phyloP scores from a whole-genome alignment of 108 stramenopile genomes.

The Tribonema minus region DNA sequence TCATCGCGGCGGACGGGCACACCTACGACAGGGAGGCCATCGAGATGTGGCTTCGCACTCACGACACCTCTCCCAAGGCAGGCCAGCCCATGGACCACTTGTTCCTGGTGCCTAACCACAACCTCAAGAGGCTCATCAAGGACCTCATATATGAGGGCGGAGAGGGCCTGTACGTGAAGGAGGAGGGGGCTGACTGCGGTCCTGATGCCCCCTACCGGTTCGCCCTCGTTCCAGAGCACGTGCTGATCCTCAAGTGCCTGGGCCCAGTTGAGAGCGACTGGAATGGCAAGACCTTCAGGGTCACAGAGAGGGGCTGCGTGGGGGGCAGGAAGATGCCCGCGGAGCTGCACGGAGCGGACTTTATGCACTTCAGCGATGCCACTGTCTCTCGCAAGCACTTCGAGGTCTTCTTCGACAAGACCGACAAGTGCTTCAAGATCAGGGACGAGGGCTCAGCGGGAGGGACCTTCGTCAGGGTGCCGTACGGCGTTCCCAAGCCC shows the following conservation, averaged over 20 bases:
- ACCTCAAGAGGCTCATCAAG: constrained; percentile 47
- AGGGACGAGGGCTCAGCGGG: constrained; percentile 52
- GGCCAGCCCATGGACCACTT: constrained; percentile 43
- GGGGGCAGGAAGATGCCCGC: constrained; percentile 41
- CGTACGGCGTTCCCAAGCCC: constrained; percentile 1
- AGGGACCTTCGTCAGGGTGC: constrained; percentile 53
- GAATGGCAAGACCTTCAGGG: constrained; percentile 52
- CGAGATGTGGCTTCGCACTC: constrained; percentile 47
- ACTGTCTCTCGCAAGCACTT: constrained; percentile 58
- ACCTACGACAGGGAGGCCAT: constrained; percentile 51
- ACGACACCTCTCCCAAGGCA: constrained; percentile 44
- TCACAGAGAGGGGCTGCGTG: constrained; percentile 21
- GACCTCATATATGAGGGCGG: constrained; percentile 55
- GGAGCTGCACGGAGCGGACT: constrained; percentile 14
- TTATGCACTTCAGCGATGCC: constrained; percentile 54
- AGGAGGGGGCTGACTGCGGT: constrained; percentile 1
- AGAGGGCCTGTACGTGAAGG: constrained; percentile 44
- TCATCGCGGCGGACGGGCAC: constrained; percentile 50
- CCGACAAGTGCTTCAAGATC: constrained; percentile 27
- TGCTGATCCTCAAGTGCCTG: constrained; percentile 43
- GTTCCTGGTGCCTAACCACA: constrained; percentile 46
- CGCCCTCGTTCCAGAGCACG: constrained; percentile 22
- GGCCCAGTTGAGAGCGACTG: constrained; percentile 55
- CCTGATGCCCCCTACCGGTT: constrained; percentile 12
- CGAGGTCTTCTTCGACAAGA: constrained; percentile 34